Conservation (phyloP, 2,329 filamentous ascomycete genomes). For the Ambrosiella cleistominuta region DNA sequence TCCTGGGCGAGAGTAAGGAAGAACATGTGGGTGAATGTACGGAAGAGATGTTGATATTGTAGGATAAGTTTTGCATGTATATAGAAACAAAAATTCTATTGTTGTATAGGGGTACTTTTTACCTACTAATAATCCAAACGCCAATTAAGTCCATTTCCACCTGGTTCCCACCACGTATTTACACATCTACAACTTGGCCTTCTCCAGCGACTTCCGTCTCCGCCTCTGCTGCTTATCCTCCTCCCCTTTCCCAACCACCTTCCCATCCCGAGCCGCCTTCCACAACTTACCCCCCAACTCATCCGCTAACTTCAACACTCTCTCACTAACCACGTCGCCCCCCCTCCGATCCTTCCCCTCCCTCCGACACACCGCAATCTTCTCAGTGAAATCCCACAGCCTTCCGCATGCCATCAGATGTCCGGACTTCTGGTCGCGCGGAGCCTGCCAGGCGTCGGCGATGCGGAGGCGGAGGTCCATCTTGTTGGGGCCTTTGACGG, state of each 20-base stretch:
- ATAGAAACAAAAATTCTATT: neutral
- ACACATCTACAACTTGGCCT: conserved; percentile 15
- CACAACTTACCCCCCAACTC: conserved; percentile 54
- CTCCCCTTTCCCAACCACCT: conserved; percentile 23
- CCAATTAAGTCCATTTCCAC: neutral
- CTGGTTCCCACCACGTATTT: neutral
- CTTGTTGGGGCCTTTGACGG: conserved; percentile 23
- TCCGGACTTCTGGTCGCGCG: conserved; percentile 43
- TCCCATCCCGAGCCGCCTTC: conserved; percentile 29
- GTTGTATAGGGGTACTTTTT: neutral
- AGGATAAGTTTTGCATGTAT: neutral
- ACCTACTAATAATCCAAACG: neutral
- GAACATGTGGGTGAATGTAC: neutral
- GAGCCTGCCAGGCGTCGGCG: conserved; percentile 56
- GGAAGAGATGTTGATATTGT: neutral
- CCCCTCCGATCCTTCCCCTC: conserved; percentile 96
- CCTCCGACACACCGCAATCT: conserved; percentile 62
- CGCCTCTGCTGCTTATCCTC: conserved; percentile 29
- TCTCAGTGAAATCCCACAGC: conserved; percentile 82
- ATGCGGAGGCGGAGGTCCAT: conserved; percentile 47
- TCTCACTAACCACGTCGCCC: conserved; percentile 67
- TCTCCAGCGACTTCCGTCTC: conserved; percentile 31
- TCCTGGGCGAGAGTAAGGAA: conserved; percentile 20
- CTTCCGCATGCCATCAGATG: conserved; percentile 51
- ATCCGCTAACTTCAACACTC: conserved; percentile 66